These are phyloP conservation scores for Funneliformis caledonium DNA, from an alignment of 371 early-diverging fungal species.

Conservation along the genomic window DNA sequence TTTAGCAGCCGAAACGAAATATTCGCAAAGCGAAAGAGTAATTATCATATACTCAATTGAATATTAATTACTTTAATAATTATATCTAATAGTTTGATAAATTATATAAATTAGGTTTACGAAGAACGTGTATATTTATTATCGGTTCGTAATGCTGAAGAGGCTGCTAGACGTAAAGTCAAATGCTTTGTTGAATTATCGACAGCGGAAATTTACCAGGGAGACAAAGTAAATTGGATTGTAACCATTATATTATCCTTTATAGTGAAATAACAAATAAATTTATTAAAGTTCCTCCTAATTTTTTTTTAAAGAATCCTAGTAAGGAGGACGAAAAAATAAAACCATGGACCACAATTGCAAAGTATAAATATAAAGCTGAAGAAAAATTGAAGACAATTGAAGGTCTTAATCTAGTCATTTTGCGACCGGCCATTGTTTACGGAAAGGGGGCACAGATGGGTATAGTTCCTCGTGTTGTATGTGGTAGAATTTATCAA, in stretches of 20 bases:
- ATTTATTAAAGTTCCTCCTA: not conserved
- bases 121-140: conserved; percentile 82
- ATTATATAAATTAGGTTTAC: conserved; percentile 62
- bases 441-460: conserved; percentile 83
- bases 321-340: conserved; percentile 72
- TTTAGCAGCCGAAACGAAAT: conserved; percentile 90
- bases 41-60: not conserved
- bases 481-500: conserved; percentile 89
- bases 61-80: not conserved
- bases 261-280: not conserved
- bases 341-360: conserved; percentile 86
- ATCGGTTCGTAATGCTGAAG: conserved; percentile 66
- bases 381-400: conserved; percentile 72
- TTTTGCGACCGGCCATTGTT: conserved; percentile 88
- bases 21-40: conserved; percentile 82
- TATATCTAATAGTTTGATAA: not conserved
- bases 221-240: conserved; percentile 61
- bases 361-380: conserved; percentile 78
- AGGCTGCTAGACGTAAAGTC: conserved; percentile 78
- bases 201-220: conserved; percentile 88
- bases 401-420: conserved; percentile 70
- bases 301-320: conserved; percentile 58
- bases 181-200: conserved; percentile 83
- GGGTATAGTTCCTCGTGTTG: conserved; percentile 89
- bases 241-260: not conserved